A percentile compares a stretch with the other conserved stretches of the same genome.
These are phyloP conservation scores for Monosporozyma siamensis DNA, from an alignment of 805 yeast species.

Conservation along the genomic window DNA sequence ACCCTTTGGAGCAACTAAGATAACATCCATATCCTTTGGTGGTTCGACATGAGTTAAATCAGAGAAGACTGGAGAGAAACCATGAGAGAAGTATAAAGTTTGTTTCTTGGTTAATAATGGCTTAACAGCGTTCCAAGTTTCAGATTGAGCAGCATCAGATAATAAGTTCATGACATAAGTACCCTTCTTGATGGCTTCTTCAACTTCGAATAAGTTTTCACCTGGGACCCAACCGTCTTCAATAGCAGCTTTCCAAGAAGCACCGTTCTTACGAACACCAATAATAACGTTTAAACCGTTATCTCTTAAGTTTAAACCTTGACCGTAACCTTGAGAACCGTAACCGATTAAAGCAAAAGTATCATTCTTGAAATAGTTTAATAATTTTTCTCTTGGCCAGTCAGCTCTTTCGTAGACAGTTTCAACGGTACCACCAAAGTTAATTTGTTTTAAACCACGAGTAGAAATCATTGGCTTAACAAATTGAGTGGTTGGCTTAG, in stretches of 20 bases:
- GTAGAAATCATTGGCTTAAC: slow-evolving; percentile 44
- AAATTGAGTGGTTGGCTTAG: slow-evolving; percentile 48
- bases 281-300: slow-evolving; percentile 95
- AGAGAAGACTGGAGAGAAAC: slow-evolving; percentile 99
- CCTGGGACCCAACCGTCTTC: slow-evolving; percentile 99
- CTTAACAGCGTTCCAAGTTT: slow-evolving; percentile 83
- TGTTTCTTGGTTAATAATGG: slow-evolving; percentile 94
- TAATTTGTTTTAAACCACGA: slow-evolving; percentile 93
- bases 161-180: slow-evolving; percentile 94
- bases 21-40: slow-evolving; percentile 91
- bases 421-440: slow-evolving; percentile 94
- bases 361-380: slow-evolving; percentile 95
- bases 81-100: slow-evolving; percentile 98
- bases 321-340: slow-evolving; percentile 99
- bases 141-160: slow-evolving; percentile 99
- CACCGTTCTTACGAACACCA: slow-evolving; percentile 98
- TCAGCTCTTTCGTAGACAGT: slow-evolving; percentile 96
- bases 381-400: slow-evolving; percentile 98
- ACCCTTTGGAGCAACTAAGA: slow-evolving; percentile 99
- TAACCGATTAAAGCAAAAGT: slow-evolving; percentile 96
- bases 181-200: slow-evolving; percentile 88
- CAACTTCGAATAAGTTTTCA: slow-evolving; percentile 89
- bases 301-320: slow-evolving; percentile 98
- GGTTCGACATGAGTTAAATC: slow-evolving; percentile 93
- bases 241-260: slow-evolving; percentile 98